Base-by-base conservation (phyloP, 2,329 filamentous ascomycete genomes). In the Cercospora zeina region DNA sequence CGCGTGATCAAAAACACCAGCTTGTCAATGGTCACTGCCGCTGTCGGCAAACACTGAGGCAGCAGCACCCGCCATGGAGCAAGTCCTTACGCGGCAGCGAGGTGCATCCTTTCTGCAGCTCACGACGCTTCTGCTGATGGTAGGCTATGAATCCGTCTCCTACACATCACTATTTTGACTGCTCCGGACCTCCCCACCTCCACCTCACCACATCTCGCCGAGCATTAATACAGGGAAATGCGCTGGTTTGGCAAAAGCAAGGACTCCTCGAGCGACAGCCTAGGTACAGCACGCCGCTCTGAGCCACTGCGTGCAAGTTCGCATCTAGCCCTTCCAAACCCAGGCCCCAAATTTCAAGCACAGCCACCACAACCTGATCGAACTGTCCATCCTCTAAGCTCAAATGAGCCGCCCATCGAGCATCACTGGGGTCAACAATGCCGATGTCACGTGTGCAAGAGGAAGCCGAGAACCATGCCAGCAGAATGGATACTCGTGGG, bases 401-500 rank as follows among this genome's bases (percentile, higher is more conserved):
- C 55, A 47, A 58, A 58, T 58, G 55, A 47, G n/a, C 55, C 55
- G 13, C 39, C 55, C 24, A 21, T 21, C 14, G 27, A 34, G 16
- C 55, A 58, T n/a, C 55, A 58, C 21, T 58, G 55, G 55, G 31
- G 24, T 16, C 21, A 45, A 16, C 27, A 39, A 16, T 58, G 55
- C 31, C 27, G 27, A 24, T 58, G 55, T 27, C 13, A 21, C 4
- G 39, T 58, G 14, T 58, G 55, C 30, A 39, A 42, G 36, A 49
- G 30, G 16, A 58, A 58, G 42, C 55, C 55, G 4, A 24, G 27
- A 50, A 34, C 33, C 30, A 39, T 58, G 19, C 55, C 55, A 13
- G 27, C 31, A 16, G 55, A 58, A 13, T 58, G 55, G 55, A 30
- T 58, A 10, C 55, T 58, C 21, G 55, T 58, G 14, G 55, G 36